Evolutionary conservation across 345 rosid genomes (phyloP), one percentile per base, ranked within the genome.

Genomic region (Bruguiera gymnorhiza): DNA sequence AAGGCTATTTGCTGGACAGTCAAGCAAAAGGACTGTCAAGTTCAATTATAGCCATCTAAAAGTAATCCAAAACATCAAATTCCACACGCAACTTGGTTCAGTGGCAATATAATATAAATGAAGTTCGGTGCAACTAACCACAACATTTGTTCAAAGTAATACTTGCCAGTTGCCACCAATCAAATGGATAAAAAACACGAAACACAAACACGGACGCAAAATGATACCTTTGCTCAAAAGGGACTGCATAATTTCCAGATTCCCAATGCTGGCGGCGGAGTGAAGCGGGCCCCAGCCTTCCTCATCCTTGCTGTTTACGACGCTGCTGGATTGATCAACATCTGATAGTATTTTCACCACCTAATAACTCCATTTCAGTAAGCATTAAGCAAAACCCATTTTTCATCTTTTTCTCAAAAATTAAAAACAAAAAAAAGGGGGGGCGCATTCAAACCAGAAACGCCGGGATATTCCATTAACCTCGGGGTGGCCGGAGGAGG

Each of bases 211-310:
- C 0, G 6, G 7, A n/a, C 2, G 11, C 48, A 48, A n/a, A 1
- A 23, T 23, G 6, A 30, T 24, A 86, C 98, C 96, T 77, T 80
- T 79, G 61, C 67, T 84, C 69, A 90, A 66, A 65, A 92, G 75
- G 61, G 83, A 54, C 60, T 86, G 88, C 73, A 86, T 77, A 56
- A 91, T 81, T 75, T 84, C 88, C 18, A 68, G 68, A 70, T 86
- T 84, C 19, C 96, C 96, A 50, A 81, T 86, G 81, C 98, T 94
- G 15, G 96, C 74, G 11, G 88, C 95, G 0, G 97, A 94, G 79
- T 91, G 98, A 63, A 94, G 64, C 20, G 97, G 91, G 11, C 89
- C 89, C 98, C 96, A 94, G 0, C 98, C 97, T 87, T 94, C 98
- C 65, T 94, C 98, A 76, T 94, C 97, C 48, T 70, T 78, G 43